phyloP scores from a whole-genome alignment of 805 yeast species.

The Blastobotrys mokoenaii region DNA sequence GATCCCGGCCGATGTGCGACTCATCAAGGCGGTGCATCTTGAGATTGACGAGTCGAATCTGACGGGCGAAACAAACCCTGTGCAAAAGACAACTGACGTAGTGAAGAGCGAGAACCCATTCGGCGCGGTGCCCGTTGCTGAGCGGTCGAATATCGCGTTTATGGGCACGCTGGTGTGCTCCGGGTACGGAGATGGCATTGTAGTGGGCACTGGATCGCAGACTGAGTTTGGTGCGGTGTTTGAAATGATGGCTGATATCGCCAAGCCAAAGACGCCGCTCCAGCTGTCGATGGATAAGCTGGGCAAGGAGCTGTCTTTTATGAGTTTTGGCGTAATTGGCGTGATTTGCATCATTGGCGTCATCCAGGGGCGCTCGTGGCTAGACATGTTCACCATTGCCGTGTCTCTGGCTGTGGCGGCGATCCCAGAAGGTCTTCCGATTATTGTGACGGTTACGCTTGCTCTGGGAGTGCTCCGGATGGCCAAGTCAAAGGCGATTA shows the following conservation, averaged over 20 bases:
- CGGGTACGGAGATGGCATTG: constrained; percentile 92
- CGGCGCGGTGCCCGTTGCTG: constrained; percentile 43
- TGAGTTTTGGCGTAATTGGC: constrained; percentile 83
- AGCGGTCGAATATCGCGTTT: constrained; percentile 72
- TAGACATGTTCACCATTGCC: constrained; percentile 96
- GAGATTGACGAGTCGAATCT: constrained; percentile 87
- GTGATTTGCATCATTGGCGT: constrained; percentile 86
- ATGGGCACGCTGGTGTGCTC: constrained; percentile 98
- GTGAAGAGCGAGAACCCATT: constrained; percentile 24
- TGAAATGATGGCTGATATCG: constrained; percentile 90
- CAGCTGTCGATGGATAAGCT: constrained; percentile 93
- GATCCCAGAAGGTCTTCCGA: constrained; percentile 97
- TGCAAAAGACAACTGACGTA: constrained; percentile 48
- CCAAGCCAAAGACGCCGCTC: constrained; percentile 95
- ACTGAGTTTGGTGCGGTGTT: constrained; percentile 95
- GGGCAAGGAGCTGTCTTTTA: constrained; percentile 80
- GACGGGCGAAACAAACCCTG: constrained; percentile 93
- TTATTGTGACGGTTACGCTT: constrained; percentile 92
- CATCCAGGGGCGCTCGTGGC: constrained; percentile 87
- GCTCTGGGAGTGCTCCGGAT: constrained; percentile 94
- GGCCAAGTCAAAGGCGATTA: constrained; percentile 93
- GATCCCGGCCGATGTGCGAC: constrained; percentile 90
- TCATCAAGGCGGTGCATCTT: constrained; percentile 69
- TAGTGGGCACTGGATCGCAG: constrained; percentile 77
- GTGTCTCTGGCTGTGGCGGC: constrained; percentile 99